Percentiles rank a stretch among this genome's conserved stretches.
These are phyloP conservation scores for Penicillium expansum DNA, from an alignment of 2,329 filamentous ascomycete genomes.

Conservation along the genomic window DNA sequence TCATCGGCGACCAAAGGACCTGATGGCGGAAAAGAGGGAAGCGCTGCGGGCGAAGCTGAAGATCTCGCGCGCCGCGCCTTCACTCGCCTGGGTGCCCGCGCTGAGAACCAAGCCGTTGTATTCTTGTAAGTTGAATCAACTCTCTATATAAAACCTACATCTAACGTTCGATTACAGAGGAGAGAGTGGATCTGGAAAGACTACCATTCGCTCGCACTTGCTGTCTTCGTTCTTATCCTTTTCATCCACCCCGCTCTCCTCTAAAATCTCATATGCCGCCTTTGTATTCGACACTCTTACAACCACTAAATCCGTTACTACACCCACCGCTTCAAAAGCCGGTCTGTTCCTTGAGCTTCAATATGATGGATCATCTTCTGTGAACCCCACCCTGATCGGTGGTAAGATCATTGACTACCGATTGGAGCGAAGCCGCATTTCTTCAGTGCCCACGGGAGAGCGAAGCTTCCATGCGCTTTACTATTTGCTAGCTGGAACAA, in stretches of 20 bases:
- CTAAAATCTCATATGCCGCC: constrained; percentile 86
- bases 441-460: constrained; percentile 90
- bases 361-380: constrained; percentile 84
- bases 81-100: constrained; percentile 77
- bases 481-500: constrained; percentile 91
- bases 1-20: constrained; percentile 82
- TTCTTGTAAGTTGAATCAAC: constrained; percentile 69
- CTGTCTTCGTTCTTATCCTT: constrained; percentile 82
- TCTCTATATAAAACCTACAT: neutral
- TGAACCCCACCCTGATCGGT: constrained; percentile 84
- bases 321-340: constrained; percentile 90
- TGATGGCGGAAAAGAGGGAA: constrained; percentile 88
- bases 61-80: constrained; percentile 86
- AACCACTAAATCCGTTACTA: constrained; percentile 94
- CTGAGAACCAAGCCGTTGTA: constrained; percentile 88
- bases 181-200: constrained; percentile 95
- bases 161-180: constrained; percentile 59
- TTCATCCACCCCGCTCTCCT: constrained; percentile 87
- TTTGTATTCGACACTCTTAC: constrained; percentile 96
- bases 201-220: constrained; percentile 85
- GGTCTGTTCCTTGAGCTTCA: constrained; percentile 95
- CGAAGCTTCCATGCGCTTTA: constrained; percentile 95
- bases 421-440: constrained; percentile 85
- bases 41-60: constrained; percentile 87
- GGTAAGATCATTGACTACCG: constrained; percentile 93